Evolutionary conservation across 176 grass and related monocot species (phyloP), one percentile per base, ranked within the genome.

Genomic region (Triticum dicoccoides): DNA sequence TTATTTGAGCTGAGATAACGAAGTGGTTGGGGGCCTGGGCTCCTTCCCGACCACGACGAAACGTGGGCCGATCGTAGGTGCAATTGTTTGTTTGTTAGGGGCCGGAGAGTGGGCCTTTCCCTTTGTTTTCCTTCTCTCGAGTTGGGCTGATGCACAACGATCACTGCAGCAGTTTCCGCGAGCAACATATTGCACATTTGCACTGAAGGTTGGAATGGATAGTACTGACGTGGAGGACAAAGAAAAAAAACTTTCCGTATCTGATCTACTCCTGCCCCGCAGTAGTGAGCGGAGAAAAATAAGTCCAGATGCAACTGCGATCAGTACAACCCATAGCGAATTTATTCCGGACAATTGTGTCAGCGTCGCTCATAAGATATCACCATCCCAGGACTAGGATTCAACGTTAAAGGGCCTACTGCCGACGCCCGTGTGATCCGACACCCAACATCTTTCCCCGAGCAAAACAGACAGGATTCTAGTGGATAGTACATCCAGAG

Each of bases 311-410:
- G 85, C 38, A 62, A 70, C 27, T 44, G 21, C 84, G 10, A 11
- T 12, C 85, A 9, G 21, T 9, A 15, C 33, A 25, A 73, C 11
- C 24, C 5, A 14, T 8, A 73, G 14, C 5, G 27, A 20, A 87
- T 14, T 80, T 63, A 73, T 84, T 80, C 23, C 2, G 29, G 67
- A 84, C 82, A 84, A n/a, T 17, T 5, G 82, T 44, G 82, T 33
- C 76, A 65, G 30, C 1, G 14, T 64, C 11, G 66, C 77, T 30
- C 61, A 17, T 75, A 10, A 76, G 54, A 67, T 54, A 83, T 79
- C 11, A 29, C 3, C 44, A 34, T 37, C 12, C 13, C 38, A 61
- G 37, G 38, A 73, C 37, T 35, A 74, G 41, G 64, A 88, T 88
- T 88, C 29, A 35, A 34, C 83, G 74, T 51, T 25, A 45, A 62